phyloP scores from a whole-genome alignment of 2,329 filamentous ascomycete genomes.

The Claviceps arundinis region DNA sequence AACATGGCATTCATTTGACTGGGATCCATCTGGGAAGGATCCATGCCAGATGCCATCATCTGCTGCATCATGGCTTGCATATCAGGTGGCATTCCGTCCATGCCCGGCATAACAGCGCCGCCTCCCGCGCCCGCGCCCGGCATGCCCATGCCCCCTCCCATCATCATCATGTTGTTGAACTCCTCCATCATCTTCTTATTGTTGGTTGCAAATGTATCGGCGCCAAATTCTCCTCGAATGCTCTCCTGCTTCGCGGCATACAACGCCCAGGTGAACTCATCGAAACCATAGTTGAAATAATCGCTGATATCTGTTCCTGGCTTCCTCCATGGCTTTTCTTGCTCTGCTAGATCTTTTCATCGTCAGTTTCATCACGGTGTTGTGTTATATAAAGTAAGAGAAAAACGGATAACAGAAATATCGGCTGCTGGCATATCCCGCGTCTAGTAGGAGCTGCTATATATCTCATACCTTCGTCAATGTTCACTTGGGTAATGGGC shows the following conservation, averaged over 20 bases:
- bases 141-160: constrained; percentile 37
- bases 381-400: background rate
- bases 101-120: constrained; percentile 34
- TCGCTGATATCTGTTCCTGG: constrained; percentile 91
- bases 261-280: constrained; percentile 94
- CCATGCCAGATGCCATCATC: constrained; percentile 53
- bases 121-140: constrained; percentile 21
- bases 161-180: constrained; percentile 57
- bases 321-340: constrained; percentile 89
- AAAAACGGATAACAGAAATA: background rate
- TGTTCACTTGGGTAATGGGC: constrained; percentile 62
- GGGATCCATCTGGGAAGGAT: constrained; percentile 53
- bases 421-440: background rate
- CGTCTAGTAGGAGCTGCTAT: background rate
- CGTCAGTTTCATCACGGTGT: background rate
- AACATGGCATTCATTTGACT: constrained; percentile 47
- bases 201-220: constrained; percentile 47
- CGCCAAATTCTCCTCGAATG: constrained; percentile 62
- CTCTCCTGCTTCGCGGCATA: constrained; percentile 83
- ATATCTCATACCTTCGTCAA: constrained; percentile 44
- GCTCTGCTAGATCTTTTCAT: constrained; percentile 50
- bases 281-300: constrained; percentile 98
- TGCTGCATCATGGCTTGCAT: constrained; percentile 60
- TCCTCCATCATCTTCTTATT: constrained; percentile 72
- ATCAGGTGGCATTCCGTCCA: constrained; percentile 52